phyloP scores from a whole-genome alignment of 1,284 basidiomycete species.

The Apiotrichum gracile region DNA sequence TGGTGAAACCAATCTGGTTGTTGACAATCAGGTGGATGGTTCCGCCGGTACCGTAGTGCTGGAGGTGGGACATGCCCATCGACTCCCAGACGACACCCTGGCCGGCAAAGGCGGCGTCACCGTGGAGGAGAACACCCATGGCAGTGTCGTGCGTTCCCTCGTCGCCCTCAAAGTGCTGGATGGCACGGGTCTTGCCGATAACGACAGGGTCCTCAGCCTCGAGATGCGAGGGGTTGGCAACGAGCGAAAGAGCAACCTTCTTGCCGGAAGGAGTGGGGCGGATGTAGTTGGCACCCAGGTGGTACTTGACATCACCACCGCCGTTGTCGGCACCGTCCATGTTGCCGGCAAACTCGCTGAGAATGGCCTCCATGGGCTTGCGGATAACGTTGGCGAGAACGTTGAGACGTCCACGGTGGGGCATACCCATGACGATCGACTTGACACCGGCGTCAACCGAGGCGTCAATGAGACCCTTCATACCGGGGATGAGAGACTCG shows the following conservation, averaged over 20 bases:
- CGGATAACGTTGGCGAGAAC: conserved; percentile 97
- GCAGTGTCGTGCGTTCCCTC: conserved; percentile 69
- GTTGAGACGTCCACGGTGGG: conserved; percentile 96
- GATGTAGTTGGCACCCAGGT: conserved; percentile 98
- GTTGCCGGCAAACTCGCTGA: conserved; percentile 81
- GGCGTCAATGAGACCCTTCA: conserved; percentile 98
- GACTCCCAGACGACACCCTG: conserved; percentile 99
- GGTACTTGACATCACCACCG: conserved; percentile 98
- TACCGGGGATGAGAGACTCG: conserved; percentile 94
- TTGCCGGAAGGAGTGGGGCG: conserved; percentile 96
- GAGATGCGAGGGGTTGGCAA: conserved; percentile 93
- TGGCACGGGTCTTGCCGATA: conserved; percentile 91
- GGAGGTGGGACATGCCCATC: conserved; percentile 96
- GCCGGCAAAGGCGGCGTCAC: conserved; percentile 97
- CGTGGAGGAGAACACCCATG: conserved; percentile 93
- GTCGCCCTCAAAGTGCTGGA: conserved; percentile 92
- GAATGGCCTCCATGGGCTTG: conserved; percentile 95
- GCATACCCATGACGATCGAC: conserved; percentile 97
- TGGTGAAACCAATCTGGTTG: conserved; percentile 99
- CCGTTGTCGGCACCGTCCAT: conserved; percentile 69
- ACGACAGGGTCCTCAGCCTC: conserved; percentile 91
- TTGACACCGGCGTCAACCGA: conserved; percentile 95
- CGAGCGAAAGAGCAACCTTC: conserved; percentile 93
- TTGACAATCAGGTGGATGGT: conserved; percentile 99
- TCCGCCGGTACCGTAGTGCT: conserved; percentile 93